Evolutionary conservation across 208 protist genomes (phyloP).

Genomic region (Trypanosoma grayi): DNA sequence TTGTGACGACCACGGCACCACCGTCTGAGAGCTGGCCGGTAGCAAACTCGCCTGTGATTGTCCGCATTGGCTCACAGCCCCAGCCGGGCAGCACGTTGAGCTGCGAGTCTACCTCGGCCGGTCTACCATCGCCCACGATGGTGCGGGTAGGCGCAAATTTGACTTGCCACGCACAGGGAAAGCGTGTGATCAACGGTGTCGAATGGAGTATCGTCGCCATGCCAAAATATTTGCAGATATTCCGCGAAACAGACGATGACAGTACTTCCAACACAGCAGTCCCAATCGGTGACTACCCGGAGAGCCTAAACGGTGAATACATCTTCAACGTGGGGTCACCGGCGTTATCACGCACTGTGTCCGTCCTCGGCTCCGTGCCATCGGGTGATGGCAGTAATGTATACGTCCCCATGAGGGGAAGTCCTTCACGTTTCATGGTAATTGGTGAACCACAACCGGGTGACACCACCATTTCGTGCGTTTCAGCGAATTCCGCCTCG

Average conservation of each 20-base stretch:
- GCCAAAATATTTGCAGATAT: slow-evolving; percentile 37
- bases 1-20: slow-evolving; percentile 31
- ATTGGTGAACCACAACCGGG: slow-evolving; percentile 55
- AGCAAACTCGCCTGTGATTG: slow-evolving; percentile 53
- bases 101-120: slow-evolving; percentile 28
- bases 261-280: slow-evolving; percentile 23
- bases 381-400: slow-evolving; percentile 5
- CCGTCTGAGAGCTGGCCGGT: slow-evolving; percentile 58
- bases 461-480: slow-evolving; percentile 41
- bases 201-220: slow-evolving; percentile 51
- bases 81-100: slow-evolving; percentile 31
- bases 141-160: slow-evolving; percentile 45
- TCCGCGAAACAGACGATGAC: slow-evolving; percentile 35
- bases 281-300: slow-evolving; percentile 45
- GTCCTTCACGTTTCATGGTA: slow-evolving; percentile 56
- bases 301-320: slow-evolving; percentile 57
- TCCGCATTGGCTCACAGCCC: slow-evolving; percentile 57
- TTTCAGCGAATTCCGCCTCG: slow-evolving; percentile 41
- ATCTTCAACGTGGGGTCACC: slow-evolving; percentile 35
- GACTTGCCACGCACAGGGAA: slow-evolving; percentile 57
- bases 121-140: slow-evolving; percentile 33
- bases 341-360: slow-evolving; percentile 14
- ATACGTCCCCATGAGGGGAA: slow-evolving; percentile 55
- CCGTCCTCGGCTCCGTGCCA: slow-evolving; percentile 42
- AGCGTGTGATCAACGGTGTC: slow-evolving; percentile 34